A percentile compares a stretch with the other conserved stretches of the same genome.
Evolutionary conservation across 352 stramenopile genomes (phyloP).

Genomic region (Saprolegnia diclina): DNA sequence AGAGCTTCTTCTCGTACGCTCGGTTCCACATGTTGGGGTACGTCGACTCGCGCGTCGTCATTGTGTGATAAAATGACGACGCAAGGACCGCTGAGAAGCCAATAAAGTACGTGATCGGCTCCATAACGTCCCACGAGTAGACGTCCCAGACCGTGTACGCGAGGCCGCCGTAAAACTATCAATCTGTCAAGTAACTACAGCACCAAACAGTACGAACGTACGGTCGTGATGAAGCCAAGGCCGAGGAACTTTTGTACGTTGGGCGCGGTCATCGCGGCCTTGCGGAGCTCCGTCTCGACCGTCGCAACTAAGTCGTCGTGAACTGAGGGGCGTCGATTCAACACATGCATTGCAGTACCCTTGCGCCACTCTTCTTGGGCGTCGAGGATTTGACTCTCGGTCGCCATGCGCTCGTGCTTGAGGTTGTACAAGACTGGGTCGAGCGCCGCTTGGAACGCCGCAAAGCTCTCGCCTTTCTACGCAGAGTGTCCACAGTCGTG

Average conservation of each 20-base stretch:
- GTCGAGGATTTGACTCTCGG: constrained; percentile 45
- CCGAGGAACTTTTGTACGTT: constrained; percentile 70
- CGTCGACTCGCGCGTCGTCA: constrained; percentile 61
- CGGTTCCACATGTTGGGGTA: constrained; percentile 83
- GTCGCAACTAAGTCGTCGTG: constrained; percentile 27
- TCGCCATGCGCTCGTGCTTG: constrained; percentile 54
- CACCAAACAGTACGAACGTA: too few relatives aligned
- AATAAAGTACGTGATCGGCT: constrained; percentile 88
- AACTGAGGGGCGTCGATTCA: not conserved
- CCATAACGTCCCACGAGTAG: constrained; percentile 87
- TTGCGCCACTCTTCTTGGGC: constrained; percentile 47
- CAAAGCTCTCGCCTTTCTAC: constrained; percentile 61
- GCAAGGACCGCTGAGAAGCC: constrained; percentile 77
- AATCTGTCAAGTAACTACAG: not conserved
- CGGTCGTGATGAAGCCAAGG: constrained; percentile 45
- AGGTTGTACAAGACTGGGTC: constrained; percentile 72
- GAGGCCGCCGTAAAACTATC: constrained; percentile 52
- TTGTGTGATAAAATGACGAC: constrained; percentile 73
- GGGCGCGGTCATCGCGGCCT: constrained; percentile 43
- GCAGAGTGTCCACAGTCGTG: constrained; percentile 6
- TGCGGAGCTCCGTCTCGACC: constrained; percentile 42
- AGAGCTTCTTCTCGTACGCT: constrained; percentile 45
- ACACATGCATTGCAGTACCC: not conserved
- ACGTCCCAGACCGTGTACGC: constrained; percentile 84
- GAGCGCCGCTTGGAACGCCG: constrained; percentile 62